Base-by-base conservation (phyloP, 805 yeast genomes). In the Kodamaea laetipori region DNA sequence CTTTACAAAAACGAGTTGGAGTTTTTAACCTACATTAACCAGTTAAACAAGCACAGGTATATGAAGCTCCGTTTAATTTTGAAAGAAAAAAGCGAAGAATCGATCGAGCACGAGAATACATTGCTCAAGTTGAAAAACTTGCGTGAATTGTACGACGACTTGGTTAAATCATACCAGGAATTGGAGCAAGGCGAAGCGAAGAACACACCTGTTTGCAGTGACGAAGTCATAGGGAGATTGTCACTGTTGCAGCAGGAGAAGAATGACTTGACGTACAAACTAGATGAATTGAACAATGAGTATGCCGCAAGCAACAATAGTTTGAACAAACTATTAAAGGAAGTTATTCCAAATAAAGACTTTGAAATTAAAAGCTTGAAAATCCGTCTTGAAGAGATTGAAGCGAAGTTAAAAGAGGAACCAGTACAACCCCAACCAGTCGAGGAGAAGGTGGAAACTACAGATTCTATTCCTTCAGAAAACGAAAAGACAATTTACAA, bases 1-100 rank as follows among this genome's bases (percentile, higher is more conserved):
- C 64, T 82, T 27, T 52, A 72, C 45, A 73, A 73, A 40, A 84
- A 83, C 56, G 89, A 83, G 55, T 63, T 80, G 28, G 84, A 81
- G 38, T 83, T 84, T 52, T 67, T 78, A 3, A 69, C 73, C 38
- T 81, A 77, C 57, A 55, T 80, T 51, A 77, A 76, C 38, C 67
- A 74, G 39, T 65, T 78, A 46, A 69, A 67, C 43, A 73, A 74
- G 50, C 64, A 45, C 25, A 43, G 43, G 15, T 58, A 57, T 39
- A 43, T 58, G 6, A 45, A 49, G 26, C 37, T 53, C 15, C 33
- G 33, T 4, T 13, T 13, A 15, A 11, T 12, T n/a, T 12, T 15
- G 9, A 28, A 28, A 9, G 33, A 28, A 15, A 42, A 30, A 15
- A 27, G 11, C 23, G 24, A 9, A 6, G 26, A 8, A 12, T 6